Evolutionary conservation across 2,329 filamentous ascomycete genomes (phyloP).

Genomic region (Spiromastix sp.): DNA sequence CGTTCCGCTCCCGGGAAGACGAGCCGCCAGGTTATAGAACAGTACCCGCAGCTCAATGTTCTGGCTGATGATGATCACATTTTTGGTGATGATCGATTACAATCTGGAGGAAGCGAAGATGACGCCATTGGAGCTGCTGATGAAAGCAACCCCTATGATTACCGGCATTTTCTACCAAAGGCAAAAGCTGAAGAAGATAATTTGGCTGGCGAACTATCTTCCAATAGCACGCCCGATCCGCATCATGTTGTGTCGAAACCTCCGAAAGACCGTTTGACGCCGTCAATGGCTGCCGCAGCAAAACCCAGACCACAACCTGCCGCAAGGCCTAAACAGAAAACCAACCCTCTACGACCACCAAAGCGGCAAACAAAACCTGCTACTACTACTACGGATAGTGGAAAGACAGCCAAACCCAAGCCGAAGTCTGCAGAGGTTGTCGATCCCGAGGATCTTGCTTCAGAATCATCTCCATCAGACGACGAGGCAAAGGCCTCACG

Average conservation of each 20-base stretch:
- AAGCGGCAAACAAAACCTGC: slow-evolving; percentile 15
- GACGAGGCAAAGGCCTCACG: slow-evolving; percentile 16
- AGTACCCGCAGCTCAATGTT: slow-evolving; percentile 54
- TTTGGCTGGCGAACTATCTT: slow-evolving; percentile 17
- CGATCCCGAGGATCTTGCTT: slow-evolving; percentile 17
- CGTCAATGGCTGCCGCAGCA: slow-evolving; percentile 18
- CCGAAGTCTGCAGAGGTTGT: slow-evolving; percentile 14
- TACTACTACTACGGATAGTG: slow-evolving; percentile 12
- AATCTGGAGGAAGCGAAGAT: slow-evolving; percentile 25
- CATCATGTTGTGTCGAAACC: slow-evolving; percentile 21
- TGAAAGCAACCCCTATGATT: slow-evolving; percentile 39
- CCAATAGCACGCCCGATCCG: slow-evolving; percentile 27
- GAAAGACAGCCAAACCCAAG: slow-evolving; percentile 13
- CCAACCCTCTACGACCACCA: slow-evolving; percentile 24
- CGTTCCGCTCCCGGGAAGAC: slow-evolving; percentile 56
- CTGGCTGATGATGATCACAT: slow-evolving; percentile 26
- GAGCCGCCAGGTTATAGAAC: slow-evolving; percentile 54
- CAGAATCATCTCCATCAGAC: slow-evolving; percentile 23
- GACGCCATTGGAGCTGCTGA: slow-evolving; percentile 29
- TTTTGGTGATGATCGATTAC: slow-evolving; percentile 23
- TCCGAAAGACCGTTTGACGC: slow-evolving; percentile 23
- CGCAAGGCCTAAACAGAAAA: slow-evolving; percentile 15
- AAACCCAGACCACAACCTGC: slow-evolving; percentile 16
- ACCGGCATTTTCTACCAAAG: slow-evolving; percentile 38
- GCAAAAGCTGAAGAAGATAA: slow-evolving; percentile 25